Percentiles rank a stretch among this genome's conserved stretches.
phyloP scores from a whole-genome alignment of 352 stramenopile genomes.

The Phytophthora litchii region DNA sequence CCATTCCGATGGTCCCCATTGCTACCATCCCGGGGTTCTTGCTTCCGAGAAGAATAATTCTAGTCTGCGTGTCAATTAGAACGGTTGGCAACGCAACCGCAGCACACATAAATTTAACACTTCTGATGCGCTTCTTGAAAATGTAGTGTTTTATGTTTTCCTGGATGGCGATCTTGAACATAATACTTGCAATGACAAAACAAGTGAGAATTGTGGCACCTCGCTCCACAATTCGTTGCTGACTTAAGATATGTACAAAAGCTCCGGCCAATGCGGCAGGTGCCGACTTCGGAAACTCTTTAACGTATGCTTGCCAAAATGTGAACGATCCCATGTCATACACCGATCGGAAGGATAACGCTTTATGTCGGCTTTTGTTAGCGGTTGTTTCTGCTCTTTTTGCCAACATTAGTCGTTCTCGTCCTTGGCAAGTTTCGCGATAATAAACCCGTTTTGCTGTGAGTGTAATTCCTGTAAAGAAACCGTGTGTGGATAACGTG shows the following conservation, averaged over 20 bases:
- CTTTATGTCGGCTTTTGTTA: no score
- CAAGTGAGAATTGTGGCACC: conserved; percentile 5
- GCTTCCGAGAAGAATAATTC: conserved; percentile 40
- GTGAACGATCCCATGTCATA: background rate
- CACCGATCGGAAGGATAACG: no score
- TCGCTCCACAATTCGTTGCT: conserved; percentile 10
- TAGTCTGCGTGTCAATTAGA: conserved; percentile 48
- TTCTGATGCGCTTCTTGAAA: conserved; percentile 28
- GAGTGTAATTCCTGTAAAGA: conserved; percentile 15
- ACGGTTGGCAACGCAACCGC: conserved; percentile 43
- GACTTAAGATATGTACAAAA: conserved; percentile 34
- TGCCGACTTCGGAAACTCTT: conserved; percentile 17
- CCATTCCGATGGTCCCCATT: conserved; percentile 34
- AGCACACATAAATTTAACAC: conserved; percentile 40
- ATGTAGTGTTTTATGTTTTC: conserved; percentile 38
- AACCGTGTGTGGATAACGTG: conserved; percentile 10
- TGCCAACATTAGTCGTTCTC: conserved; percentile 1
- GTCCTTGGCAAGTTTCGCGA: conserved; percentile 18
- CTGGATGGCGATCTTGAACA: conserved; percentile 43
- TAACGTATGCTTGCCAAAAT: conserved; percentile 24
- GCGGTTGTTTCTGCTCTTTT: background rate
- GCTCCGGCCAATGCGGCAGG: conserved; percentile 22
- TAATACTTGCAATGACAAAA: conserved; percentile 28
- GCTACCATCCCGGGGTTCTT: conserved; percentile 19
- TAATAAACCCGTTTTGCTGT: conserved; percentile 17